Evolutionary conservation across 306 rosid species (phyloP).

Genomic region (Quercus variabilis): DNA sequence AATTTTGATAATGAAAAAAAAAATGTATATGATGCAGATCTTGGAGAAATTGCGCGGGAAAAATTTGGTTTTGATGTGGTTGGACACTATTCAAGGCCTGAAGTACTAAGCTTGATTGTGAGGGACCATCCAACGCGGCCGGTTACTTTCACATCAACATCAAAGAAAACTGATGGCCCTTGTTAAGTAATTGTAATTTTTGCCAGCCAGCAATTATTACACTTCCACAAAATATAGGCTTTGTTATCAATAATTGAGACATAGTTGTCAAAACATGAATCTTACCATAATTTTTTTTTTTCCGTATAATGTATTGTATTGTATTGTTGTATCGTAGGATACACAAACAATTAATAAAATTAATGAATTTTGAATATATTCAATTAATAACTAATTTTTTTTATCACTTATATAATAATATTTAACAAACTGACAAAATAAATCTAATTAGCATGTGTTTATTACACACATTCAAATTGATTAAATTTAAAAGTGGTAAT

Average conservation of each 20-base stretch:
- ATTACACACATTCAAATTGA: too few species aligned
- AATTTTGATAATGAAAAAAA: not conserved
- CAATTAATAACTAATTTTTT: too few species aligned
- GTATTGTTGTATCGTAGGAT: too few species aligned
- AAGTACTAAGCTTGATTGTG: slow-evolving; percentile 76
- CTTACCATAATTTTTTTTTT: too few species aligned
- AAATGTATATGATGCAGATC: slow-evolving; percentile 38
- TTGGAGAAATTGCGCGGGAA: slow-evolving; percentile 78
- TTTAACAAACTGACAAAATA: too few species aligned
- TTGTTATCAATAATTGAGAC: slow-evolving; percentile 3
- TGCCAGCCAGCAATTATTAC: slow-evolving; percentile 7
- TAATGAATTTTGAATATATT: too few species aligned
- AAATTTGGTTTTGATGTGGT: slow-evolving; percentile 89
- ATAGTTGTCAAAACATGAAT: too few species aligned
- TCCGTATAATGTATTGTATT: too few species aligned
- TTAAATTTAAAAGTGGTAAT: too few species aligned
- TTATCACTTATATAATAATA: too few species aligned
- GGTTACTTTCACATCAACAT: slow-evolving; percentile 64
- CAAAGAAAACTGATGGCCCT: slow-evolving; percentile 41
- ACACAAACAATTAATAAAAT: too few species aligned
- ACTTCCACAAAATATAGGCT: slow-evolving; percentile 12
- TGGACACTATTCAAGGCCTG: slow-evolving; percentile 90
- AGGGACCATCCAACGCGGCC: slow-evolving; percentile 70
- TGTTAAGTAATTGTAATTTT: slow-evolving; percentile 26
- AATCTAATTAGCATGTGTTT: too few species aligned